Evolutionary conservation across 345 rosid species (phyloP).

Genomic region (Eucalyptus sp.): DNA sequence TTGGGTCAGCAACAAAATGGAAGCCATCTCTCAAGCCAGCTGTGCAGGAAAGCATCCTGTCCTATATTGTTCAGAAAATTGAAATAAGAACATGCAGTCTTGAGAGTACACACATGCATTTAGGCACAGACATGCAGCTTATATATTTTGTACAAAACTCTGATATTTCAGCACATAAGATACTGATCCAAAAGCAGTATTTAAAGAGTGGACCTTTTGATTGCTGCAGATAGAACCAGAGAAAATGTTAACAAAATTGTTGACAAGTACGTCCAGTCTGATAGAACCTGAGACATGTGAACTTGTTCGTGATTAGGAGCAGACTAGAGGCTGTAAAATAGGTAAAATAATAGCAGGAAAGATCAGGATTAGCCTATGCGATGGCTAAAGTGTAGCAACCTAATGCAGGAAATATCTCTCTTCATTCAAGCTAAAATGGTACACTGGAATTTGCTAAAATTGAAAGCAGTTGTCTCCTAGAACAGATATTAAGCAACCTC

Average conservation of each 20-base stretch:
- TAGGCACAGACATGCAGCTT: neutral
- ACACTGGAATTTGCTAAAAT: neutral
- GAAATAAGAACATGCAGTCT: neutral
- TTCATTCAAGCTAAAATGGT: neutral
- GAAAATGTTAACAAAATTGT: conserved; percentile 15
- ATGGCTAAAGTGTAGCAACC: neutral
- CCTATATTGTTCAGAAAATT: neutral
- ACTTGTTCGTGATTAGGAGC: neutral
- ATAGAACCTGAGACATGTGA: conserved; percentile 39
- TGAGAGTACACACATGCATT: neutral
- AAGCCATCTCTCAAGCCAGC: neutral
- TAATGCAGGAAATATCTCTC: neutral
- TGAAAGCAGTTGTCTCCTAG: neutral
- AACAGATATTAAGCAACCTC: neutral
- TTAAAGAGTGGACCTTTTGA: conserved; percentile 58
- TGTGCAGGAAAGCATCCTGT: neutral
- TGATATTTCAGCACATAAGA: neutral
- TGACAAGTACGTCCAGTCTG: conserved; percentile 55
- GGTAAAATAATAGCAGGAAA: neutral
- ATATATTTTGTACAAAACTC: neutral
- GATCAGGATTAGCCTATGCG: neutral
- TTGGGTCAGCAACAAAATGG: neutral
- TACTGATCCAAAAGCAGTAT: neutral
- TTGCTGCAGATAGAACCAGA: conserved; percentile 18
- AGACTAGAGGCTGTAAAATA: neutral